phyloP scores from a whole-genome alignment of 257 asterid species.

The Solanum pinnatisectum region DNA sequence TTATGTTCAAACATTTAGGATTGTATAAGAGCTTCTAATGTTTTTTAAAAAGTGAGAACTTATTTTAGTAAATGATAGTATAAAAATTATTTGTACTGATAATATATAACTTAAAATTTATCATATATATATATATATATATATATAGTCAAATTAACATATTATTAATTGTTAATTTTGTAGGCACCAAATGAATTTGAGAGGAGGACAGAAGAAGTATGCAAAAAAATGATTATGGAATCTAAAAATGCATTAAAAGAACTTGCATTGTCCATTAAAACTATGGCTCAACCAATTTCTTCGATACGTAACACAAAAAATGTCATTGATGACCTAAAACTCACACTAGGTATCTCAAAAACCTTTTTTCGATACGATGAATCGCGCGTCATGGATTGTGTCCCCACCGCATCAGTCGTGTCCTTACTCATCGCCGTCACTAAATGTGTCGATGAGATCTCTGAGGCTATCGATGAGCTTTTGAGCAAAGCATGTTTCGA shows the following conservation, averaged over 20 bases:
- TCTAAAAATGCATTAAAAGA: slow-evolving; percentile 35
- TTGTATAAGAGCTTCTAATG: no score
- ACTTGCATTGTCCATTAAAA: slow-evolving; percentile 27
- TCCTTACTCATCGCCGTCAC: slow-evolving; percentile 14
- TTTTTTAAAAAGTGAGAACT: no score
- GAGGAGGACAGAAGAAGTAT: slow-evolving; percentile 18
- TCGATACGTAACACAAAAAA: slow-evolving; percentile 19
- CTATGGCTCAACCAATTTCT: slow-evolving; percentile 23
- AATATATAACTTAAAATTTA: not conserved
- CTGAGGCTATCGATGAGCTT: slow-evolving; percentile 16
- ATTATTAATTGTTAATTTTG: not conserved
- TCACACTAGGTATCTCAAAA: not conserved
- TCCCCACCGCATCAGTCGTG: slow-evolving; percentile 8
- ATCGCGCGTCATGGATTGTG: not conserved
- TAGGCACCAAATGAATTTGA: slow-evolving; percentile 15
- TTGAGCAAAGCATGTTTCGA: slow-evolving; percentile 10
- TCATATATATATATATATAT: not conserved
- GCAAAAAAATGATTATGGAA: slow-evolving; percentile 43
- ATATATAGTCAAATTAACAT: not conserved
- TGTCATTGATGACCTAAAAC: slow-evolving; percentile 23
- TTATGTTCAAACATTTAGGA: not conserved
- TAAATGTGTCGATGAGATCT: slow-evolving; percentile 8
- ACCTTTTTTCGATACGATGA: not conserved
- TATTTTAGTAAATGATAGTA: not conserved
- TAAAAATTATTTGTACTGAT: no score